Evolutionary conservation across 2,329 filamentous ascomycete genomes (phyloP).

Genomic region (Penicillium sp.): DNA sequence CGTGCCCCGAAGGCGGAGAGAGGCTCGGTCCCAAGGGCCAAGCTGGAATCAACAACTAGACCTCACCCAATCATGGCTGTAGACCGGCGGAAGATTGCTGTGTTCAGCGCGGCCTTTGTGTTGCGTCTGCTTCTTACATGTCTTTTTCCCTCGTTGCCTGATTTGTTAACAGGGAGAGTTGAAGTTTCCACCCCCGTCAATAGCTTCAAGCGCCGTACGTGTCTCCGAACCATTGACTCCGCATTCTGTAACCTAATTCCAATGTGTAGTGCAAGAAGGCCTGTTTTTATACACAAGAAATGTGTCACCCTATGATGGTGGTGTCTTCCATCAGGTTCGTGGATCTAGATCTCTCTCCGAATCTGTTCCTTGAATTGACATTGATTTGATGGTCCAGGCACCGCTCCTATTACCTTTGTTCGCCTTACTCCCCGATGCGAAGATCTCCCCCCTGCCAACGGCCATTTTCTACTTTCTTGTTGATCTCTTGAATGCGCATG

Average conservation of each 20-base stretch:
- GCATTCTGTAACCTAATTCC: slow-evolving; percentile 9
- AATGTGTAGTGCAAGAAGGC: slow-evolving; percentile 78
- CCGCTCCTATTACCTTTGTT: slow-evolving; percentile 90
- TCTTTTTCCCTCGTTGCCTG: slow-evolving; percentile 77
- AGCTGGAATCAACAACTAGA: slow-evolving; percentile 9
- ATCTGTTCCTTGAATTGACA: slow-evolving; percentile 8
- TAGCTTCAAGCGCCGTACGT: slow-evolving; percentile 89
- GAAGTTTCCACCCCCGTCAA: slow-evolving; percentile 96
- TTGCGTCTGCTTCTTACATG: slow-evolving; percentile 78
- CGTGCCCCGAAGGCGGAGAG: slow-evolving; percentile 32
- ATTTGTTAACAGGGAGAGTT: slow-evolving; percentile 83
- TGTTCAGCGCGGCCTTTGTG: slow-evolving; percentile 74
- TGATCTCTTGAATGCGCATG: slow-evolving; percentile 78
- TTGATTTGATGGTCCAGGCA: slow-evolving; percentile 53
- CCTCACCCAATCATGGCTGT: slow-evolving; percentile 47
- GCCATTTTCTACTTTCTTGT: slow-evolving; percentile 76
- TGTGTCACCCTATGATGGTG: slow-evolving; percentile 95
- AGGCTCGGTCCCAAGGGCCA: slow-evolving; percentile 6
- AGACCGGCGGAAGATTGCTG: slow-evolving; percentile 60
- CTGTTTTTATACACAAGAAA: slow-evolving; percentile 95
- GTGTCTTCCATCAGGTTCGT: slow-evolving; percentile 67
- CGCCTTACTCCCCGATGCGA: slow-evolving; percentile 74
- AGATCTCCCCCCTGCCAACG: slow-evolving; percentile 68
- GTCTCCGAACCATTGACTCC: not conserved
- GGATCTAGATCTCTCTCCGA: not conserved